Conservation (phyloP, 306 rosid species). For the Corylus americana region DNA sequence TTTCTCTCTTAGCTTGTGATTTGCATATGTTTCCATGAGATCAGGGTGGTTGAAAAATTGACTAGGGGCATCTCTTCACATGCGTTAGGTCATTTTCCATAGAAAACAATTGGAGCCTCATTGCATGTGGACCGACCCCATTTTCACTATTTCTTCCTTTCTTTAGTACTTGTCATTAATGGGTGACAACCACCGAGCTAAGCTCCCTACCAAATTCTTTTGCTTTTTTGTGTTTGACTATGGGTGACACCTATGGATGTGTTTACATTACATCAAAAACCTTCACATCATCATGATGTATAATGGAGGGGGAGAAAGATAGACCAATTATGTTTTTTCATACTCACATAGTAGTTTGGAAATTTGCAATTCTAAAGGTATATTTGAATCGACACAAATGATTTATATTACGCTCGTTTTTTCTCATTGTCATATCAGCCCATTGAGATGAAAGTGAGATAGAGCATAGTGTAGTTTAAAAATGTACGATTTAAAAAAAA, state of each 20-base stretch:
- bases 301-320: background rate
- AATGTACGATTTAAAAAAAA: too few relatives aligned
- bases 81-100: background rate
- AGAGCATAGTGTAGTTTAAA: too few relatives aligned
- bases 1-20: background rate
- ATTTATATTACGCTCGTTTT: too few relatives aligned
- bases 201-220: background rate
- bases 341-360: too few relatives aligned
- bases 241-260: too few relatives aligned
- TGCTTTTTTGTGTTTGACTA: background rate
- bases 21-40: background rate
- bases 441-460: too few relatives aligned
- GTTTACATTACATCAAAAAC: background rate
- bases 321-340: too few relatives aligned
- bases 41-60: constrained; percentile 19
- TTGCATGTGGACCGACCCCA: background rate
- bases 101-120: background rate
- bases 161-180: background rate
- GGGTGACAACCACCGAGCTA: background rate
- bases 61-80: constrained; percentile 20
- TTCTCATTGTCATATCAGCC: too few relatives aligned
- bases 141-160: background rate
- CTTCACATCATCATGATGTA: background rate
- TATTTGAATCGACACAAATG: too few relatives aligned
- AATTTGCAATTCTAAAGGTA: too few relatives aligned